These are phyloP conservation scores for Eutreptiella sp. DNA, from an alignment of 208 protist species.

Conservation along the genomic window DNA sequence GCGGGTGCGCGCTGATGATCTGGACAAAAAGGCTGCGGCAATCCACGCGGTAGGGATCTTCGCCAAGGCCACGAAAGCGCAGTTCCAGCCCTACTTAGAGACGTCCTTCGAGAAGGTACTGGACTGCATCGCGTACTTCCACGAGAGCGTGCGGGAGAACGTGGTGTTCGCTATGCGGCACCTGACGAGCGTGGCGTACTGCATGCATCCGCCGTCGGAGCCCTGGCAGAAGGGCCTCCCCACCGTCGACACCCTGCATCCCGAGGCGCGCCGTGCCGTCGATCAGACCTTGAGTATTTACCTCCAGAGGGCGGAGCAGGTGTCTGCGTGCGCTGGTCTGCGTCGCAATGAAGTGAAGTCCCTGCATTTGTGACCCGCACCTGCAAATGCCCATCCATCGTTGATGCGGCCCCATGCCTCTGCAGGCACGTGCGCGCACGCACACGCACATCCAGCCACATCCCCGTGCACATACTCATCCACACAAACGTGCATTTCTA, in stretches of 20 bases:
- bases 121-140: conserved; percentile 48
- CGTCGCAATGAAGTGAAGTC: no score
- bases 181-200: conserved; percentile 51
- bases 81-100: conserved; percentile 47
- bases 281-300: conserved; percentile 50
- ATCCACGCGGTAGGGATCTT: conserved; percentile 69
- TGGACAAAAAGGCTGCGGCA: conserved; percentile 69
- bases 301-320: no score
- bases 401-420: no score
- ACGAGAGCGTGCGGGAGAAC: conserved; percentile 59
- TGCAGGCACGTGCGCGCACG: no score
- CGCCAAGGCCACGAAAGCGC: conserved; percentile 47
- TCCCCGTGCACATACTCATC: no score
- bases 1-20: conserved; percentile 62
- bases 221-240: conserved; percentile 26
- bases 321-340: no score
- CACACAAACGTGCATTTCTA: no score
- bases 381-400: no score
- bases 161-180: conserved; percentile 51
- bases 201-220: conserved; percentile 17
- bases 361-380: no score
- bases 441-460: no score
- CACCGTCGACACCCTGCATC: conserved; percentile 46
- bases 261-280: conserved; percentile 44
- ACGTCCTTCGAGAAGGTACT: conserved; percentile 49